Conservation (phyloP, 176 grass and related monocot species). For the Dendrocalamus sinicus region DNA sequence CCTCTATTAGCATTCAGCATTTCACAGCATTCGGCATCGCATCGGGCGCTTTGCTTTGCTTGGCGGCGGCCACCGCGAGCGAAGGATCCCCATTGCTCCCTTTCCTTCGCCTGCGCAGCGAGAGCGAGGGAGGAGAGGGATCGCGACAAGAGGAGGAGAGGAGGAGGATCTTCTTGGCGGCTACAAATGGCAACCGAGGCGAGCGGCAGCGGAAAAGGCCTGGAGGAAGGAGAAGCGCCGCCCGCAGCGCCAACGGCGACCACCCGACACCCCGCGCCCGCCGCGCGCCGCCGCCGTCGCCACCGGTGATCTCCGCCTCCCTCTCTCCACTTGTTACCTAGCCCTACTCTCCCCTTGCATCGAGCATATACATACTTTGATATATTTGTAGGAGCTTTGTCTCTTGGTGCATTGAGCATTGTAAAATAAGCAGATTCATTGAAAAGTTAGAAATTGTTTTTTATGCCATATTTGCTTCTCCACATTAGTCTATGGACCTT, state of each 20-base stretch:
- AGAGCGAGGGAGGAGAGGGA: neutral
- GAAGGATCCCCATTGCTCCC: too few relatives aligned
- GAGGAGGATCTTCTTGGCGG: neutral
- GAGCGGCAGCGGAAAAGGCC: neutral
- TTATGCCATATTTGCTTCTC: neutral
- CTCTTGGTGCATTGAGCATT: too few relatives aligned
- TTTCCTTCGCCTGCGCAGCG: too few relatives aligned
- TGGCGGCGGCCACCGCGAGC: neutral
- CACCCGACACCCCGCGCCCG: neutral
- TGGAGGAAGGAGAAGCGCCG: neutral
- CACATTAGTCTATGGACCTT: neutral
- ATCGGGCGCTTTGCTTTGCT: neutral
- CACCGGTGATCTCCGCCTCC: slow-evolving; percentile 21
- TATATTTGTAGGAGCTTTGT: too few relatives aligned
- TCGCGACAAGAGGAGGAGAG: neutral
- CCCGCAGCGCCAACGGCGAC: slow-evolving; percentile 25
- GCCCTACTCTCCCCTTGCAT: neutral
- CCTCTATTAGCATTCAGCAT: too few relatives aligned
- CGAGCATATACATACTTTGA: too few relatives aligned
- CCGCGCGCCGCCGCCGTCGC: neutral
- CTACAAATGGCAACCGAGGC: slow-evolving; percentile 41
- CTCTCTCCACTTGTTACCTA: neutral
- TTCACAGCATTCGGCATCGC: neutral
- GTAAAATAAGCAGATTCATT: too few relatives aligned
- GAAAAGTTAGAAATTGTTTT: neutral